phyloP scores from a whole-genome alignment of 352 stramenopile species.

The Phytophthora kernoviae region DNA sequence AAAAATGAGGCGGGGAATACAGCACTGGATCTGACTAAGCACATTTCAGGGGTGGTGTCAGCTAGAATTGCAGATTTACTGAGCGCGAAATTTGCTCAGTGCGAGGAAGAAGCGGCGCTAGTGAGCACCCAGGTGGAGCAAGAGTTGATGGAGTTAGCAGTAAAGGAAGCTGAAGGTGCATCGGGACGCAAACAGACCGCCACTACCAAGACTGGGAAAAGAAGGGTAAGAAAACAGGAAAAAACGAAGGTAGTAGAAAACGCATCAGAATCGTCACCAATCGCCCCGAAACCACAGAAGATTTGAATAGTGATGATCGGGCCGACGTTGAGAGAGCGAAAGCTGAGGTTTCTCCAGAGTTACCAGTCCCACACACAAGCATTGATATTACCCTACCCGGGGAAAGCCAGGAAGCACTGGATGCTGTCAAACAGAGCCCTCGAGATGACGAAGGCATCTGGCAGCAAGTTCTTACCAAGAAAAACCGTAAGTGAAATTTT shows the following conservation, averaged over 20 bases:
- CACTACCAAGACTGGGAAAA: conserved; percentile 34
- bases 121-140: conserved; percentile 30
- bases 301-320: neutral
- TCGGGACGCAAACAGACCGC: conserved; percentile 5
- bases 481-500: conserved; percentile 29
- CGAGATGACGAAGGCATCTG: conserved; percentile 22
- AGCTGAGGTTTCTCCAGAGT: neutral
- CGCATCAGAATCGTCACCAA: neutral
- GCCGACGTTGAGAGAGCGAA: neutral
- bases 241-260: conserved; percentile 16
- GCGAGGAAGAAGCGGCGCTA: conserved; percentile 25
- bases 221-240: conserved; percentile 55
- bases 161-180: conserved; percentile 16
- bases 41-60: conserved; percentile 26
- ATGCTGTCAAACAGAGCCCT: conserved; percentile 1
- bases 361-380: neutral
- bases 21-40: conserved; percentile 40
- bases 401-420: neutral
- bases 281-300: neutral
- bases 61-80: conserved; percentile 38
- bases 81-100: conserved; percentile 17
- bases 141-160: conserved; percentile 29
- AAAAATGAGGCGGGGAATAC: conserved; percentile 42
- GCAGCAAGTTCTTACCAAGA: conserved; percentile 33
- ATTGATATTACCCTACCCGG: neutral